A percentile compares a stretch with the other conserved stretches of the same genome.
phyloP scores from a whole-genome alignment of 768 basidiomycete genomes.

The Phanerodontia chrysosporium region DNA sequence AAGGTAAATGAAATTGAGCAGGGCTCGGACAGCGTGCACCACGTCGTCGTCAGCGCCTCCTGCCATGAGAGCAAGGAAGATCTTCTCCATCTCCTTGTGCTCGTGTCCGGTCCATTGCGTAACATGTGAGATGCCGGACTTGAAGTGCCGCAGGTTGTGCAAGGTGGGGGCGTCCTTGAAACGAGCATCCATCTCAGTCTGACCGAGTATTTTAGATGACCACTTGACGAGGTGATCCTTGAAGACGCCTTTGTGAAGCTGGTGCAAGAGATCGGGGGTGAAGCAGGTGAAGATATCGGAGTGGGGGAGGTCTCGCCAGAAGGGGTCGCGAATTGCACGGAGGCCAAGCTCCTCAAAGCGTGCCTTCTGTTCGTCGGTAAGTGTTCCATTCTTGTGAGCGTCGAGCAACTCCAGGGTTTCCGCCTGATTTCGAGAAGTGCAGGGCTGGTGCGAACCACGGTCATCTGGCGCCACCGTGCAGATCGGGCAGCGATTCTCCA shows the following conservation, averaged over 20 bases:
- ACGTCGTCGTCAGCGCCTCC: constrained; percentile 14
- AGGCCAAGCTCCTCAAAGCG: constrained; percentile 9
- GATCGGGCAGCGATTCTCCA: constrained; percentile 25
- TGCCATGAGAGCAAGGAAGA: constrained; percentile 19
- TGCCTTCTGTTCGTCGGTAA: not conserved
- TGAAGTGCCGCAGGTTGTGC: constrained; percentile 18
- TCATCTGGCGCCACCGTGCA: constrained; percentile 21
- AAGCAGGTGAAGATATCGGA: constrained; percentile 33
- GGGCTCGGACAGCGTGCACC: constrained; percentile 23
- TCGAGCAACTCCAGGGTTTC: constrained; percentile 4
- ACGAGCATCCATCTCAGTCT: constrained; percentile 15
- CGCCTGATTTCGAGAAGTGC: constrained; percentile 1
- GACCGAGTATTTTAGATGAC: constrained; percentile 20
- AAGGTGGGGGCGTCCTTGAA: constrained; percentile 7
- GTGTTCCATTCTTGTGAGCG: not conserved
- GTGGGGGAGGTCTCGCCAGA: constrained; percentile 36
- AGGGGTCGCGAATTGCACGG: constrained; percentile 24
- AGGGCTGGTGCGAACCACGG: constrained; percentile 15
- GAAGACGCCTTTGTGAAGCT: constrained; percentile 43
- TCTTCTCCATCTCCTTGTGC: constrained; percentile 27
- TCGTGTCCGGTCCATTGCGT: constrained; percentile 42
- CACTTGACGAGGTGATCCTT: constrained; percentile 40
- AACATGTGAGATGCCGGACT: constrained; percentile 24
- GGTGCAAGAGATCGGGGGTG: constrained; percentile 39
- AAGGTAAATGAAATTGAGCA: constrained; percentile 38